Evolutionary conservation across 139 green algal species (phyloP).

Genomic region (Coccomyxa sp.): DNA sequence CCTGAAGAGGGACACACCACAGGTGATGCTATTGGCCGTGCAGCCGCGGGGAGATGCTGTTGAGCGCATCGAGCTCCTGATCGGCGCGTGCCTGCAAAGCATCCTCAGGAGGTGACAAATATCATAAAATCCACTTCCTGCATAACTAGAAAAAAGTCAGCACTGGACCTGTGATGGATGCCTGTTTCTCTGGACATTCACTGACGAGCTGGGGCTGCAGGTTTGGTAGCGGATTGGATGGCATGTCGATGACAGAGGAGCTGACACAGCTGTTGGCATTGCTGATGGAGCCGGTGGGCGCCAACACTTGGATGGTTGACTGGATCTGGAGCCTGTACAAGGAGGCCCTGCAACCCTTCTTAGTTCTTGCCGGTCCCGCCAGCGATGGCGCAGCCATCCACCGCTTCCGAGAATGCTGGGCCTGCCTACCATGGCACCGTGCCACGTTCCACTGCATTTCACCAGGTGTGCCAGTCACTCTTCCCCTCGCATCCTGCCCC

Average conservation of each 20-base stretch:
- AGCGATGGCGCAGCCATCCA: not conserved
- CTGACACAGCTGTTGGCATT: constrained; percentile 9
- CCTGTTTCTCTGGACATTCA: not conserved
- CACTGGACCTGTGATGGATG: not conserved
- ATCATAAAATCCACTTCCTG: not conserved
- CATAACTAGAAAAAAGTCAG: not conserved
- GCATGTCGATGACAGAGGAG: constrained; percentile 1
- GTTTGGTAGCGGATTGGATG: constrained; percentile 15
- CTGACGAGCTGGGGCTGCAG: not conserved
- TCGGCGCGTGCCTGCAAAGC: constrained; percentile 15
- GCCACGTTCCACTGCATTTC: constrained; percentile 20
- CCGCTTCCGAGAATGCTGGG: constrained; percentile 8
- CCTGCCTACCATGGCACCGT: constrained; percentile 12
- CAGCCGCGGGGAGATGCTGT: constrained; percentile 6
- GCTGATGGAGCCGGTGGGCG: constrained; percentile 6
- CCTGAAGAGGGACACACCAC: not conserved
- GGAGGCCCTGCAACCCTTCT: constrained; percentile 16
- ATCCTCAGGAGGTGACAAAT: constrained; percentile 8
- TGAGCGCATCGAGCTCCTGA: constrained; percentile 8
- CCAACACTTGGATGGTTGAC: constrained; percentile 11
- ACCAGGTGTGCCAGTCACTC: not conserved
- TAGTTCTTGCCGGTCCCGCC: constrained; percentile 15
- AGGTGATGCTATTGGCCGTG: constrained; percentile 21
- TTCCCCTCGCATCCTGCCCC: too few species aligned
- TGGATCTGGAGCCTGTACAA: constrained; percentile 14